These are phyloP conservation scores for Quercus phellos DNA, from an alignment of 331 rosid species.

Conservation along the genomic window DNA sequence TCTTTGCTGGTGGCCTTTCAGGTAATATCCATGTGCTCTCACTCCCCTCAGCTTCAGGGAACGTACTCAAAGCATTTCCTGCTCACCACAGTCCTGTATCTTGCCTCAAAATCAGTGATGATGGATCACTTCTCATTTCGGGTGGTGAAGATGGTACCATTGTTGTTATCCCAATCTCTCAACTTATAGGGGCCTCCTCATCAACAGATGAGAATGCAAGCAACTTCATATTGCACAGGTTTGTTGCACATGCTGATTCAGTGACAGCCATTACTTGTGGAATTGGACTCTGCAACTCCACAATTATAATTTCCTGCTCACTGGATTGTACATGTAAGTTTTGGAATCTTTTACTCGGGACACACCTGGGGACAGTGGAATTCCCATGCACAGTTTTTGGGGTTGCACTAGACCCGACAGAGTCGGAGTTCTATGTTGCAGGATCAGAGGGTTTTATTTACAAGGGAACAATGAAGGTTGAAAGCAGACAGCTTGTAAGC, in stretches of 20 bases:
- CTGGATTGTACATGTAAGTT: conserved; percentile 37
- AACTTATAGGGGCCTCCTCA: conserved; percentile 24
- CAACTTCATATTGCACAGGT: conserved; percentile 27
- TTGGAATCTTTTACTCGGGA: conserved; percentile 35
- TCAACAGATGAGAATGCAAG: conserved; percentile 5
- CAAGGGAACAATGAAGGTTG: conserved; percentile 23
- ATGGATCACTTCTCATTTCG: conserved; percentile 58
- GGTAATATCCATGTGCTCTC: conserved; percentile 46
- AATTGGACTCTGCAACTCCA: conserved; percentile 18
- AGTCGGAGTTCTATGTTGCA: conserved; percentile 43
- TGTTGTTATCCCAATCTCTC: conserved; percentile 46
- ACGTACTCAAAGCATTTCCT: conserved; percentile 34
- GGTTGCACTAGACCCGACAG: conserved; percentile 34
- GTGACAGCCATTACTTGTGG: conserved; percentile 42
- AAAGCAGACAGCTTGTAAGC: conserved; percentile 1
- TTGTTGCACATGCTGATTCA: conserved; percentile 53
- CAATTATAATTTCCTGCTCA: conserved; percentile 32
- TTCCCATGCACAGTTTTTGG: conserved; percentile 52
- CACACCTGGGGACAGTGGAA: conserved; percentile 23
- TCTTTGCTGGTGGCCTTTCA: conserved; percentile 68
- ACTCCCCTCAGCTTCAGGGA: conserved; percentile 50
- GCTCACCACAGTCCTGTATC: conserved; percentile 49
- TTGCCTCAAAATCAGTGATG: conserved; percentile 39
- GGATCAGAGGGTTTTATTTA: conserved; percentile 69
- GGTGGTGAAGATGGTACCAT: conserved; percentile 68